Percentiles rank a stretch among this genome's conserved stretches.
phyloP scores from a whole-genome alignment of 2,329 filamentous ascomycete species.

The Xylaria arbuscula region DNA sequence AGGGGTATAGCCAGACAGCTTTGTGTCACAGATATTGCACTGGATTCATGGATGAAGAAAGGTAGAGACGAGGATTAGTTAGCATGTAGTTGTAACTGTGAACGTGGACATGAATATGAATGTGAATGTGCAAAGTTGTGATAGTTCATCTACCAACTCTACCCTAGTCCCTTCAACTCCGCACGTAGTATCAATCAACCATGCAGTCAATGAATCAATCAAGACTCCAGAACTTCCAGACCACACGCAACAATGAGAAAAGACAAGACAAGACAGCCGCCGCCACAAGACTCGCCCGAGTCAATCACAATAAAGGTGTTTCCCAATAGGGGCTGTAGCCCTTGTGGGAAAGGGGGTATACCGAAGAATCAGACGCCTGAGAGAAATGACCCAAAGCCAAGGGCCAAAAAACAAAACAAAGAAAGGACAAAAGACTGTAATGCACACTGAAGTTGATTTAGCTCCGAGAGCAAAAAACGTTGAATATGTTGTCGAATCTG shows the following conservation, averaged over 20 bases:
- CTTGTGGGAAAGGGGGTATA: conserved; percentile 18
- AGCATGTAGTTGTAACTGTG: too few species aligned
- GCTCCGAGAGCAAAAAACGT: not conserved
- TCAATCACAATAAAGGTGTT: conserved; percentile 7
- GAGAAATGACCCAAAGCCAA: conserved; percentile 7
- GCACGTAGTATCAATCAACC: not conserved
- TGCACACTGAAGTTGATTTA: conserved; percentile 12
- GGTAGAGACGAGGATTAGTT: too few species aligned
- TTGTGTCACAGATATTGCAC: too few species aligned
- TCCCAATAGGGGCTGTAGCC: not conserved
- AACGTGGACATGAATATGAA: too few species aligned
- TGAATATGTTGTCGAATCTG: not conserved
- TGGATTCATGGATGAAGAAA: too few species aligned
- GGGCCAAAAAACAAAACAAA: not conserved
- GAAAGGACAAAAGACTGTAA: not conserved
- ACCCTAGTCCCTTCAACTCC: conserved; percentile 9
- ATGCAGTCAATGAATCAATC: not conserved
- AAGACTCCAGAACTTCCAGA: conserved; percentile 15
- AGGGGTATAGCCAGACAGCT: too few species aligned
- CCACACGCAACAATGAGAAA: not conserved
- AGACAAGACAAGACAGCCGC: not conserved
- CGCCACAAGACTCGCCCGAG: conserved; percentile 10
- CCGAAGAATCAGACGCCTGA: conserved; percentile 18
- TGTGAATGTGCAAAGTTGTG: conserved; percentile 1
- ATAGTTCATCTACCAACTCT: conserved; percentile 13